Evolutionary conservation across 75 land plant species (phyloP).

Genomic region (Sequoiadendron giganteum): DNA sequence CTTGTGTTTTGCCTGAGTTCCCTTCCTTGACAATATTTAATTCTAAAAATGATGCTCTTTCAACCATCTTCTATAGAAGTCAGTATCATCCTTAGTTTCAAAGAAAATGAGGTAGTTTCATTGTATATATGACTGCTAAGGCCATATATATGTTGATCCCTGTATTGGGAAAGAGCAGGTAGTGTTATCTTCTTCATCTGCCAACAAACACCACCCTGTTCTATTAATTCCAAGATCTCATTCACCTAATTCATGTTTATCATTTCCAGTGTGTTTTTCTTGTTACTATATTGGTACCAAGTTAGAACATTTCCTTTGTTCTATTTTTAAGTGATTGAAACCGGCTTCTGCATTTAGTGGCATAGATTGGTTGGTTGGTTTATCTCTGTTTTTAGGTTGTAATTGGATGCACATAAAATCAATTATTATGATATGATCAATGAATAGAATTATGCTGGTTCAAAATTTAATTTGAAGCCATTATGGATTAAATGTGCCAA

Average conservation of each 20-base stretch:
- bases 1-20: neutral
- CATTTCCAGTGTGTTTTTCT: neutral
- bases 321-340: neutral
- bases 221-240: neutral
- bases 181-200: neutral
- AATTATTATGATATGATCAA: neutral
- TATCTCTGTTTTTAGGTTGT: neutral
- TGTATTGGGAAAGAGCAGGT: too few relatives aligned
- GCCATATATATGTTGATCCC: too few relatives aligned
- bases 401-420: neutral
- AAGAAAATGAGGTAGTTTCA: neutral
- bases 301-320: neutral
- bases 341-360: neutral
- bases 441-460: neutral
- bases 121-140: too few relatives aligned
- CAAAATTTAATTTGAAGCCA: neutral
- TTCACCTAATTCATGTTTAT: neutral
- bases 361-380: neutral
- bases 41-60: neutral
- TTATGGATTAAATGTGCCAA: neutral
- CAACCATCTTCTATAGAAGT: neutral
- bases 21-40: neutral
- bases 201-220: neutral
- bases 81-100: neutral
- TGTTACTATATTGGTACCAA: neutral